Percentiles rank a stretch among this genome's conserved stretches.
Conservation (phyloP, 2,329 filamentous ascomycete genomes). For the Phyllachora maydis region DNA sequence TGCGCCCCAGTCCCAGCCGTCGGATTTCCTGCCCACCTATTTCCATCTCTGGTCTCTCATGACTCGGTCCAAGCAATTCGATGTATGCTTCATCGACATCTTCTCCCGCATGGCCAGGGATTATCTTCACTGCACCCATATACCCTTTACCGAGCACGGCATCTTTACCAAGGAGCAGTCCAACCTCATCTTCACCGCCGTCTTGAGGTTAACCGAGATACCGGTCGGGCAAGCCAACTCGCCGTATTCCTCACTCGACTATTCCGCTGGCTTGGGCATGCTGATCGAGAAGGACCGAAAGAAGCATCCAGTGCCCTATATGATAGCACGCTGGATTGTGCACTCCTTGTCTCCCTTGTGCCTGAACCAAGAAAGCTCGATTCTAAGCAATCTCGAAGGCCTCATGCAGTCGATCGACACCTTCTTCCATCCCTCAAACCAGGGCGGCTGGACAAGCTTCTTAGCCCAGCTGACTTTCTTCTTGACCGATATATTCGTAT, state of each 20-base stretch:
- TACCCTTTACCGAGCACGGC: conserved; percentile 69
- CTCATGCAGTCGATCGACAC: conserved; percentile 91
- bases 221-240: conserved; percentile 92
- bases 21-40: conserved; percentile 77
- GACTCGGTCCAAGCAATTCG: conserved; percentile 71
- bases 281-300: conserved; percentile 84
- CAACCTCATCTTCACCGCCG: conserved; percentile 77
- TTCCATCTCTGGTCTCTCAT: conserved; percentile 95
- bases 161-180: conserved; percentile 88
- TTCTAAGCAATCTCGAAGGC: conserved; percentile 70
- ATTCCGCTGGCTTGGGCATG: conserved; percentile 61
- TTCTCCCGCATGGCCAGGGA: conserved; percentile 77
- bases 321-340: conserved; percentile 81
- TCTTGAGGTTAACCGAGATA: conserved; percentile 79
- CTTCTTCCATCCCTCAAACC: conserved; percentile 96
- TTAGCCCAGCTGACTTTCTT: conserved; percentile 83
- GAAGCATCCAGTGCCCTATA: conserved; percentile 80
- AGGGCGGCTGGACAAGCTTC: conserved; percentile 76
- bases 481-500: conserved; percentile 87
- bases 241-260: conserved; percentile 72
- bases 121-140: conserved; percentile 50
- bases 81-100: conserved; percentile 74
- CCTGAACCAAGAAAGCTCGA: conserved; percentile 54
- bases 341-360: conserved; percentile 81
- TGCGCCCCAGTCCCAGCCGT: conserved; percentile 59